These are phyloP conservation scores for Cubamyces lactineus DNA, from an alignment of 768 basidiomycete species.

Conservation along the genomic window DNA sequence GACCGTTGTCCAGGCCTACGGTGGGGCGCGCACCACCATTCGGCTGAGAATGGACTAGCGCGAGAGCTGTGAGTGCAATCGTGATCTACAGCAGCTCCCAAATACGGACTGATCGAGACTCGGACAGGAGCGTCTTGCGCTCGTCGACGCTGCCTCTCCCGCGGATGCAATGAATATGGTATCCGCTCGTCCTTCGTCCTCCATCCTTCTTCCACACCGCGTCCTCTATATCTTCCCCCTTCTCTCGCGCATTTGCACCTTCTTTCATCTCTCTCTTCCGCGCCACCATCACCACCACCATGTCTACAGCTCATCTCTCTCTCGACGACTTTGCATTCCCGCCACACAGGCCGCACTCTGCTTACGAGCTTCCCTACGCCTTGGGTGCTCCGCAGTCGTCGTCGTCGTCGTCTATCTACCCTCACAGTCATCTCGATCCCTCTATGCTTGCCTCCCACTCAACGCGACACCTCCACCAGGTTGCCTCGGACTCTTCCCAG, in stretches of 20 bases:
- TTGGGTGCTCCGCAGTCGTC: conserved; percentile 19
- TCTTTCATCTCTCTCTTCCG: neutral
- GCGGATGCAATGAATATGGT: conserved; percentile 20
- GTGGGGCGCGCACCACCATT: conserved; percentile 12
- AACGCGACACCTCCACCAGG: neutral
- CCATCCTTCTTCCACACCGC: conserved; percentile 17
- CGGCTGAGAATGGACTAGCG: conserved; percentile 2
- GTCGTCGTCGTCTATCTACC: conserved; percentile 5
- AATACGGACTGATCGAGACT: conserved; percentile 16
- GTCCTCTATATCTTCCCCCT: conserved; percentile 12
- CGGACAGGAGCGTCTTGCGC: conserved; percentile 12
- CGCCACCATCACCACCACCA: conserved; percentile 13
- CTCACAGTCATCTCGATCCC: conserved; percentile 9
- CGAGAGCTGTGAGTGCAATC: neutral
- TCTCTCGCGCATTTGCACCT: neutral
- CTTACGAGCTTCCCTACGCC: conserved; percentile 26
- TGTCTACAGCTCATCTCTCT: conserved; percentile 26
- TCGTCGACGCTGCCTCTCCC: neutral
- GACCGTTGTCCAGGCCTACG: neutral
- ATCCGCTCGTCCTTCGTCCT: conserved; percentile 20
- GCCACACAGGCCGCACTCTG: conserved; percentile 8
- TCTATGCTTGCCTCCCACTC: neutral
- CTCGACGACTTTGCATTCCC: conserved; percentile 26
- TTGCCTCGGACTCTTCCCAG: neutral
- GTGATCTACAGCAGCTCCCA: conserved; percentile 7